Evolutionary conservation across 139 green algal species (phyloP).

Genomic region (Chlorella vulgaris): DNA sequence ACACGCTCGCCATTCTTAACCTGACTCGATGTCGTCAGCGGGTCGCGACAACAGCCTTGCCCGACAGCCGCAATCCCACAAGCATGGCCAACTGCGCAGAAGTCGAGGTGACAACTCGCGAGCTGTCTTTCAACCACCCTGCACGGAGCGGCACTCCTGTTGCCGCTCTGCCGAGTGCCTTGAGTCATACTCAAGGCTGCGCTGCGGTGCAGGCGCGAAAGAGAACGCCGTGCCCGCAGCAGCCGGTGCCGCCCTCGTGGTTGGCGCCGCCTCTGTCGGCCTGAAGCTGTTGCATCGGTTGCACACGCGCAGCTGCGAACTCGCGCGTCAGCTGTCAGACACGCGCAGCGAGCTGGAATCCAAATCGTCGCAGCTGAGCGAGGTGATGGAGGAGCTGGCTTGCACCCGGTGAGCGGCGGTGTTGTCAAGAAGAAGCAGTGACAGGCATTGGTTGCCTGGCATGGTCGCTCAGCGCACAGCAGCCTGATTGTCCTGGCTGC

Average conservation of each 20-base stretch:
- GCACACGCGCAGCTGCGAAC: neutral
- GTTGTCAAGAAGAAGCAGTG: neutral
- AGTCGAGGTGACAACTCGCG: too few species aligned
- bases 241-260: neutral
- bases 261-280: neutral
- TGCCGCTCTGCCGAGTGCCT: too few species aligned
- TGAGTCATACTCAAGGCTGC: too few species aligned
- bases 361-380: neutral
- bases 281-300: neutral
- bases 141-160: neutral
- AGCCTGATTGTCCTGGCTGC: neutral
- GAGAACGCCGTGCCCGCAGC: neutral
- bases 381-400: neutral
- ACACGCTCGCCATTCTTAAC: too few species aligned
- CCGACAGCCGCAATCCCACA: too few species aligned
- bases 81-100: too few species aligned
- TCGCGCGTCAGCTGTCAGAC: slow-evolving; percentile 1
- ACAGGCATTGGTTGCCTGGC: neutral
- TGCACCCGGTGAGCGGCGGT: neutral
- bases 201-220: slow-evolving; percentile 2
- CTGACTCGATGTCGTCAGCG: too few species aligned
- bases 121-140: neutral
- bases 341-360: slow-evolving; percentile 24
- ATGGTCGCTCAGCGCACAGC: neutral
- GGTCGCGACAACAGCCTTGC: too few species aligned